These are phyloP conservation scores for Mytilinidion resinicola DNA, from an alignment of 495 filamentous ascomycete species.

Conservation along the genomic window DNA sequence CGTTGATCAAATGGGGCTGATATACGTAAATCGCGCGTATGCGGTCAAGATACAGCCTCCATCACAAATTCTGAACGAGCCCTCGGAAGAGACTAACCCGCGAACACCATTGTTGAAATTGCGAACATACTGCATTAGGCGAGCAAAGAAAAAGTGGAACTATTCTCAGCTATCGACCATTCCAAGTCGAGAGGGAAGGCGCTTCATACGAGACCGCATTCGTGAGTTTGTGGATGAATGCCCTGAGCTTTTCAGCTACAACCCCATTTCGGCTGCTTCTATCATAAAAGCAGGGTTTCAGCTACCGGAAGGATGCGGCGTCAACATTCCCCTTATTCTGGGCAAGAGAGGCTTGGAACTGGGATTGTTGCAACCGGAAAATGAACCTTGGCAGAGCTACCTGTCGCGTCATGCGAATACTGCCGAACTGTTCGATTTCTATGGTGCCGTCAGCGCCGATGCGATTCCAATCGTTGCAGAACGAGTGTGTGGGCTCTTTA, in stretches of 20 bases:
- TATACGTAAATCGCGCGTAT: constrained; percentile 12
- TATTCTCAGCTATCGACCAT: too few species aligned
- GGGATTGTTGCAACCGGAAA: neutral
- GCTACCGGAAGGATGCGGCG: neutral
- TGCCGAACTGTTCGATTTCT: neutral
- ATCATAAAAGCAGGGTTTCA: neutral
- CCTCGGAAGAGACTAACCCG: neutral
- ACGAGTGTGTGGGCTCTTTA: neutral
- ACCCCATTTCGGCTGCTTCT: neutral
- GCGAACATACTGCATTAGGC: neutral
- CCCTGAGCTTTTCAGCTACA: neutral
- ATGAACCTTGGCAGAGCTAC: neutral
- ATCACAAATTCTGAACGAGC: neutral
- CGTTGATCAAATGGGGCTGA: neutral
- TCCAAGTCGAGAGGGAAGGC: too few species aligned
- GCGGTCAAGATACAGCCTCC: neutral
- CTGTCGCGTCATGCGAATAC: neutral
- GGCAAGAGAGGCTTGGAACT: neutral
- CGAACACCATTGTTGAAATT: neutral
- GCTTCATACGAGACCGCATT: too few species aligned
- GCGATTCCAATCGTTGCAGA: constrained; percentile 2
- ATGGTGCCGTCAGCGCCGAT: constrained; percentile 3
- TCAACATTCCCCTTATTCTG: neutral
- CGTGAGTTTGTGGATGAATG: too few species aligned
- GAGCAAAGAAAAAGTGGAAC: too few species aligned